phyloP scores from a whole-genome alignment of 176 grass and related monocot species.

The Rhynchospora tenuis region DNA sequence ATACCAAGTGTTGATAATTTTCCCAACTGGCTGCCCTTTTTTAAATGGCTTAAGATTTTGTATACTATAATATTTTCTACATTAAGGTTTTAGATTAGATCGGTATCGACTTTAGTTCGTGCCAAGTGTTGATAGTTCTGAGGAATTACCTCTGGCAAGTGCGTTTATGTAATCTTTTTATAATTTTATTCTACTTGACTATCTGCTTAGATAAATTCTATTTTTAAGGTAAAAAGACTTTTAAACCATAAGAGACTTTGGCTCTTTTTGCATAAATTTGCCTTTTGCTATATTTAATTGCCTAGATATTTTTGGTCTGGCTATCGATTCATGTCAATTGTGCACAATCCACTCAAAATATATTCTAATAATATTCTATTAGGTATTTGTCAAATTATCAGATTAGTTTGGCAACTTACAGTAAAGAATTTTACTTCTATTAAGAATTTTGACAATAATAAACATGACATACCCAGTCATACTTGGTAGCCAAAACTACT shows the following conservation, averaged over 20 bases:
- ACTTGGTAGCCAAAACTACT: neutral
- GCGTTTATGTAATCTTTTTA: neutral
- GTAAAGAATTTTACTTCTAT: neutral
- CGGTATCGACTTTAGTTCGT: neutral
- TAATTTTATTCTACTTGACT: neutral
- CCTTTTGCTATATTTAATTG: neutral
- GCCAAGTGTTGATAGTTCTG: neutral
- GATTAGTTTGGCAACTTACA: neutral
- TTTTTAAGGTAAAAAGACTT: neutral
- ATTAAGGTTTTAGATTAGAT: conserved; percentile 13
- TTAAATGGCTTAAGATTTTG: neutral
- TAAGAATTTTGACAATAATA: neutral
- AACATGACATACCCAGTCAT: neutral
- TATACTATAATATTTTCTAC: conserved; percentile 5
- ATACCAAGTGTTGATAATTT: neutral
- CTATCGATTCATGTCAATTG: neutral
- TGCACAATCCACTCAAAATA: neutral
- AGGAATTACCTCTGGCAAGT: neutral
- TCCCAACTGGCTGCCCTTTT: neutral
- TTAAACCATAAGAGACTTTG: neutral
- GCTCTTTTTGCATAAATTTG: neutral
- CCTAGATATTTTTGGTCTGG: neutral
- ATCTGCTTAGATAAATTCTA: neutral
- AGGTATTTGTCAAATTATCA: neutral
- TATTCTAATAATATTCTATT: neutral